Percentiles rank a stretch among this genome's conserved stretches.
Conservation (phyloP, 805 yeast species). For the Candida khao-thaluensis region DNA sequence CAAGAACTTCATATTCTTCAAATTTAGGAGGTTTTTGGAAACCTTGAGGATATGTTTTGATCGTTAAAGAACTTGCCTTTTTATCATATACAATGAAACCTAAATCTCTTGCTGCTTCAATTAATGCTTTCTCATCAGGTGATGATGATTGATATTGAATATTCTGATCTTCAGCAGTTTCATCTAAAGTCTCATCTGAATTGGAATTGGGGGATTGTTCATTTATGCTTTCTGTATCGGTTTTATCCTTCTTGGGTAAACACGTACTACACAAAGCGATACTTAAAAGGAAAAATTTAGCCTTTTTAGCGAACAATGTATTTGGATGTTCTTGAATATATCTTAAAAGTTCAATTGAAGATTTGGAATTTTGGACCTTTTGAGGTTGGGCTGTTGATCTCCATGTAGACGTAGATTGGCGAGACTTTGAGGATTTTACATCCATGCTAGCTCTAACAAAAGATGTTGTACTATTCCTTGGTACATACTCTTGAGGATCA, state of each 20-base stretch:
- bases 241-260: slow-evolving; percentile 56
- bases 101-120: slow-evolving; percentile 91
- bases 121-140: slow-evolving; percentile 93
- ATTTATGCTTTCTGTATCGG: neutral
- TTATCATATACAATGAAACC: slow-evolving; percentile 84
- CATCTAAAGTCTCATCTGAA: slow-evolving; percentile 2
- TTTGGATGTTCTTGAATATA: slow-evolving; percentile 74
- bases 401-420: slow-evolving; percentile 41
- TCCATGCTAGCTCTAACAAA: slow-evolving; percentile 36
- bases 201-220: neutral
- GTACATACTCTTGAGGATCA: slow-evolving; percentile 3
- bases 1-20: slow-evolving; percentile 73
- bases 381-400: slow-evolving; percentile 48
- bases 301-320: slow-evolving; percentile 65
- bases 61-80: slow-evolving; percentile 54
- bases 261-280: slow-evolving; percentile 90
- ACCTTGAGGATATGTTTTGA: slow-evolving; percentile 84
- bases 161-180: slow-evolving; percentile 21
- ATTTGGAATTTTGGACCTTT: slow-evolving; percentile 40
- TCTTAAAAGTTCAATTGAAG: slow-evolving; percentile 62
- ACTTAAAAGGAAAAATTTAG: slow-evolving; percentile 74
- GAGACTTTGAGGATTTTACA: slow-evolving; percentile 22
- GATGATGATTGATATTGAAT: slow-evolving; percentile 90
- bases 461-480: slow-evolving; percentile 30
- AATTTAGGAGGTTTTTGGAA: slow-evolving; percentile 60